Evolutionary conservation across 257 asterid species (phyloP).

Genomic region (Apocynum venetum): DNA sequence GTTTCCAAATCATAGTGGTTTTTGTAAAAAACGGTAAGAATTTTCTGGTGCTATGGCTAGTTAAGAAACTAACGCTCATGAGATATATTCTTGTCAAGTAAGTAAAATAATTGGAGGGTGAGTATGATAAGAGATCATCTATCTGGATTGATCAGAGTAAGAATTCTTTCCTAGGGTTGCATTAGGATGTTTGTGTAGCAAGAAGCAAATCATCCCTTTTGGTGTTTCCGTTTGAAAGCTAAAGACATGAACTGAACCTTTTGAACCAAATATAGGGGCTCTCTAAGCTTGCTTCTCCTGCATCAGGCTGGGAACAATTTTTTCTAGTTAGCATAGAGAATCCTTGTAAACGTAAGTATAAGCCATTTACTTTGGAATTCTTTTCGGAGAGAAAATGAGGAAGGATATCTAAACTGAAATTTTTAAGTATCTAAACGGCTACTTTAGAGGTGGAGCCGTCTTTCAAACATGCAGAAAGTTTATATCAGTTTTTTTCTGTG

Average conservation of each 20-base stretch:
- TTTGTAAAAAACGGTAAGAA: neutral
- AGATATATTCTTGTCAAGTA: neutral
- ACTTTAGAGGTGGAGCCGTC: neutral
- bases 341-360: neutral
- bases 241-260: neutral
- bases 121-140: neutral
- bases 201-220: neutral
- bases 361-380: neutral
- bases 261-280: neutral
- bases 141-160: neutral
- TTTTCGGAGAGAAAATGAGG: neutral
- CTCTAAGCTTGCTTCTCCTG: neutral
- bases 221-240: neutral
- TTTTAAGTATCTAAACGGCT: neutral
- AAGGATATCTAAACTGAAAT: neutral
- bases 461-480: neutral
- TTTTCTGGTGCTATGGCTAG: neutral
- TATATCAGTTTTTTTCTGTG: neutral
- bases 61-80: no score
- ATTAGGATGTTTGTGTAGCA: neutral
- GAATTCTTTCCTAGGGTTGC: neutral
- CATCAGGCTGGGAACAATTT: constrained; percentile 6
- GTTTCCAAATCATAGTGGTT: neutral
- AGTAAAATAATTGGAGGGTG: neutral
- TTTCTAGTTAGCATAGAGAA: neutral